Evolutionary conservation across 2,329 filamentous ascomycete genomes (phyloP).

Genomic region (Harringtonia lauricola): DNA sequence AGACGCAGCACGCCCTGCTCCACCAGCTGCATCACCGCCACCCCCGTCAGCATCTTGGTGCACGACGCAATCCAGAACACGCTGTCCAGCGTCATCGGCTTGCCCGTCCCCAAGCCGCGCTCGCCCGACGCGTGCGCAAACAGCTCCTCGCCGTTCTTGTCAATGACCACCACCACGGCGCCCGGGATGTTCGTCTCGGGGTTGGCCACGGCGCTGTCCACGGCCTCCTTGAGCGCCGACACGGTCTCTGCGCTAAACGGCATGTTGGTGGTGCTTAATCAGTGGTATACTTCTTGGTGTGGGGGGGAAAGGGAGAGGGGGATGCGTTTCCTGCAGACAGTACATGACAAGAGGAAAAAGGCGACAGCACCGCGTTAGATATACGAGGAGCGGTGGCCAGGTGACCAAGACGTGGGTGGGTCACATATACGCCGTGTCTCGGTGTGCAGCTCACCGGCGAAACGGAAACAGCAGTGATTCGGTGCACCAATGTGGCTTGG

Average conservation of each 20-base stretch:
- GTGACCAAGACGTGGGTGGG: too few species aligned
- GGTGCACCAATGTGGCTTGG: too few species aligned
- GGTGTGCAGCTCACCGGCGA: too few species aligned
- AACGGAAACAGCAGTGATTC: too few species aligned
- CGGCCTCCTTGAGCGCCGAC: slow-evolving; percentile 16
- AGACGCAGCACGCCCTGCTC: slow-evolving; percentile 36
- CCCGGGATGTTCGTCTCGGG: slow-evolving; percentile 30
- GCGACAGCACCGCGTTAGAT: too few species aligned
- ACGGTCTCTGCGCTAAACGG: slow-evolving; percentile 10
- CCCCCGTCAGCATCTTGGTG: slow-evolving; percentile 41
- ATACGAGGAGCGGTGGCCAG: too few species aligned
- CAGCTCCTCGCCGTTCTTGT: slow-evolving; percentile 32
- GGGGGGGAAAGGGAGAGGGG: too few species aligned
- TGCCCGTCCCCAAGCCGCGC: slow-evolving; percentile 27
- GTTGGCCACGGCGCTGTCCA: slow-evolving; percentile 26
- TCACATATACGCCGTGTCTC: too few species aligned
- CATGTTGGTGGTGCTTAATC: slow-evolving; percentile 5
- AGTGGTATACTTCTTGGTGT: not conserved
- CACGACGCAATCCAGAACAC: slow-evolving; percentile 50
- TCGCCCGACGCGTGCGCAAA: slow-evolving; percentile 37
- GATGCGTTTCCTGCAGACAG: too few species aligned
- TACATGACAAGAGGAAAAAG: too few species aligned
- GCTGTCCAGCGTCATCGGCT: slow-evolving; percentile 47
- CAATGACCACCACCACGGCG: slow-evolving; percentile 32
- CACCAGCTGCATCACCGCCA: slow-evolving; percentile 47